Evolutionary conservation across 163 green algal genomes (phyloP).

Genomic region (Prototheca cutis): DNA sequence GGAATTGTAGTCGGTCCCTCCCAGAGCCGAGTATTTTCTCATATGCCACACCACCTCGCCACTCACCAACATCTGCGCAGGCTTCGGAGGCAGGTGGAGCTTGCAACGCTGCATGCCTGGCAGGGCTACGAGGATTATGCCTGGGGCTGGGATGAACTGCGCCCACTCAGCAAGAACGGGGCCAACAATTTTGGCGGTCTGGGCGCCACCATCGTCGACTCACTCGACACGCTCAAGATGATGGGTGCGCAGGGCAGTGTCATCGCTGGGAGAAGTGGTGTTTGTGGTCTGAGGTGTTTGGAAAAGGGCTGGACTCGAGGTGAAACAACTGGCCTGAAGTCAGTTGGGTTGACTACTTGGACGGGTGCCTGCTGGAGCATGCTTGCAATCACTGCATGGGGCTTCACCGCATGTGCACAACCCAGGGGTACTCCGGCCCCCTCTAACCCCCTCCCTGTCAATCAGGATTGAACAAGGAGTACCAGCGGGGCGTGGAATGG

Average conservation of each 20-base stretch:
- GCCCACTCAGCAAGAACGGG: constrained; percentile 33
- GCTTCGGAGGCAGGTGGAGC: constrained; percentile 17
- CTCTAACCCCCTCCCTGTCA: no score
- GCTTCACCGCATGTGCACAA: no score
- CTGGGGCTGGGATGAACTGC: constrained; percentile 61
- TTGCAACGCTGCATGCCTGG: constrained; percentile 44
- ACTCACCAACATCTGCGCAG: no score
- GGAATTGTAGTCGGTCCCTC: no score
- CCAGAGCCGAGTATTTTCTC: not conserved
- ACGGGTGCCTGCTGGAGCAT: no score
- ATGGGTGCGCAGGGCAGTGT: constrained; percentile 30
- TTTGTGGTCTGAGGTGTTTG: no score
- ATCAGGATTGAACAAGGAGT: constrained; percentile 31
- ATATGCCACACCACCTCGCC: not conserved
- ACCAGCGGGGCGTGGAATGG: constrained; percentile 32
- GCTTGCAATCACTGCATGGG: no score
- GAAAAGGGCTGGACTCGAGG: no score
- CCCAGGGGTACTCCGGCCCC: no score
- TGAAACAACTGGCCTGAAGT: no score
- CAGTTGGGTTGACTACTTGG: no score
- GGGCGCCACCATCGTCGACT: constrained; percentile 41
- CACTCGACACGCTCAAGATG: constrained; percentile 42
- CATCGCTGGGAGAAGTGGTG: no score
- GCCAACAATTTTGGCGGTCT: constrained; percentile 36
- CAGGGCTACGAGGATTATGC: constrained; percentile 49